Evolutionary conservation across 352 stramenopile species (phyloP), one percentile per base, ranked within the genome.

Genomic region (Lagenidium giganteum): DNA sequence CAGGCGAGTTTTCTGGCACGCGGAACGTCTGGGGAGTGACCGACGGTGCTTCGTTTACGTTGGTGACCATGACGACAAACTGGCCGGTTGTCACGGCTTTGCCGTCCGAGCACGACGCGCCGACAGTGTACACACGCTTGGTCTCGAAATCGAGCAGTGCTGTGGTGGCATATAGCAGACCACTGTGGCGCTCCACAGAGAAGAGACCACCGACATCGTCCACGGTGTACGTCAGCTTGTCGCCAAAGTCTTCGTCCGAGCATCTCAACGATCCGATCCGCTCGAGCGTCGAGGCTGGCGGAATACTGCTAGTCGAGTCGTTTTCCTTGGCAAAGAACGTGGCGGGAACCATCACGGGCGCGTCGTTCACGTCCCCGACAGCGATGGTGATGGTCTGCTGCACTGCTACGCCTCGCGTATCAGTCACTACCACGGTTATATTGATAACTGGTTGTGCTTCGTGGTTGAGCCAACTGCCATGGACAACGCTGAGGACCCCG

Each of bases 11-110:
- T 36, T 85, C 72, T 12, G 35, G 14, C 0, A 82, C 22, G 4
- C 44, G 62, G 33, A 67, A 61, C 8, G 54, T 33, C 28, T 78
- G 52, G 24, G 51, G 34, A 5, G 16, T 22, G 2, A 69, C 28
- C 13, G 48, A 24, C 2, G 72, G 72, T 0, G 63, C 40, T 54
- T 82, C 72, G 42, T 85, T 80, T 8, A 80, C 53, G 18, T 85
- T 85, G 0, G 44, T 16, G 14, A 85, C 47, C 17, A 60, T 33
- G 13, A 82, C 39, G 21, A 17, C 47, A 4, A 70, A 30, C 2
- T 34, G 42, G 11, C 50, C 42, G 14, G 36, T 26, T 0, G 48
- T n/a, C 6, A 33, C 46, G 7, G 42, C 41, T 20, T 51, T 31
- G 12, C 68, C 68, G 39, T 84, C 68, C 2, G 60, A 70, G 28